Conservation (phyloP, 306 rosid genomes). For the Trifolium subterraneum region DNA sequence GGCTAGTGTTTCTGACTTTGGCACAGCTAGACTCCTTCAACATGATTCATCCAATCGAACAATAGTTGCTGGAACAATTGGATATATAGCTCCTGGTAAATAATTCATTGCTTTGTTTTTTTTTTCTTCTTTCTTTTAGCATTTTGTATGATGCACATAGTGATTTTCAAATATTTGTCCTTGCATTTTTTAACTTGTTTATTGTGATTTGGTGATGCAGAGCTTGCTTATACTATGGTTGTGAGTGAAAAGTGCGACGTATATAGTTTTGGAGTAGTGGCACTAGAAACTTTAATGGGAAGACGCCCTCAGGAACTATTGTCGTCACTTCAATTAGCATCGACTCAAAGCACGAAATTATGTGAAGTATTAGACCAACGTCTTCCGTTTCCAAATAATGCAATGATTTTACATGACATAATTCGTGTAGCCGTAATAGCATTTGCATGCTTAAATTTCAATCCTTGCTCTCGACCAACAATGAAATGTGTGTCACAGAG, state of each 20-base stretch:
- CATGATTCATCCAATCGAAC: conserved; percentile 32
- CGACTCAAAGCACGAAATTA: background rate
- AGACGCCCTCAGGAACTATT: conserved; percentile 28
- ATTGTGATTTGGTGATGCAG: background rate
- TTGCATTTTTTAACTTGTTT: background rate
- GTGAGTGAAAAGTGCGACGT: conserved; percentile 42
- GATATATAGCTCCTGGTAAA: conserved; percentile 37
- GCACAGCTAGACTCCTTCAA: conserved; percentile 2
- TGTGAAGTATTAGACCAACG: conserved; percentile 29
- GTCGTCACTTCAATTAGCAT: conserved; percentile 21
- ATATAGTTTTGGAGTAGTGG: conserved; percentile 37
- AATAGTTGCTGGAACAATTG: conserved; percentile 37
- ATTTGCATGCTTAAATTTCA: conserved; percentile 35
- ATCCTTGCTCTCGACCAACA: conserved; percentile 10
- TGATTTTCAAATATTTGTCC: too few relatives aligned
- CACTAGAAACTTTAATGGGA: conserved; percentile 37
- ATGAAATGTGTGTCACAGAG: conserved; percentile 24
- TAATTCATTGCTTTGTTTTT: too few relatives aligned
- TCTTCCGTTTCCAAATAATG: background rate
- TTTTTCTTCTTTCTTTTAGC: too few relatives aligned
- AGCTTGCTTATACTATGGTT: conserved; percentile 31
- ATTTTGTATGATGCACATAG: too few relatives aligned
- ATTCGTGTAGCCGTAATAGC: background rate
- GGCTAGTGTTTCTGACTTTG: conserved; percentile 22
- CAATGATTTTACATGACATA: background rate